Conservation (phyloP, 2,329 filamentous ascomycete genomes). For the Microcyclosporella mali region DNA sequence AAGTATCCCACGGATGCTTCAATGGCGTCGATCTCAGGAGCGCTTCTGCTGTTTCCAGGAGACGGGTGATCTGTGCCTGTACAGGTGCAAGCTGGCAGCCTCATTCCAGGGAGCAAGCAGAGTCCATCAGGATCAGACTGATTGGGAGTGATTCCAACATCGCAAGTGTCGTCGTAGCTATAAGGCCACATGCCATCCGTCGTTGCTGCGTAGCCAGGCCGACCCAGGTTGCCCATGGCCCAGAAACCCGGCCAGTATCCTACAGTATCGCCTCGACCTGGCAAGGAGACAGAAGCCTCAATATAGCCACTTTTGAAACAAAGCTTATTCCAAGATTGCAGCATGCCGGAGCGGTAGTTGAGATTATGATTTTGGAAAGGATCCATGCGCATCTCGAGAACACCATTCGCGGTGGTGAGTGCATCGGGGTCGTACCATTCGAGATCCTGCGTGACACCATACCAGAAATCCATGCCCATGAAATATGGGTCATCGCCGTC, state of each 20-base stretch:
- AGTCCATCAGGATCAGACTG: conserved; percentile 63
- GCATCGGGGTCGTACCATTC: conserved; percentile 51
- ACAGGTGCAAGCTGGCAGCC: conserved; percentile 63
- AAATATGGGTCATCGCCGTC: conserved; percentile 53
- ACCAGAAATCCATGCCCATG: conserved; percentile 49
- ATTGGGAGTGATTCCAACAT: conserved; percentile 65
- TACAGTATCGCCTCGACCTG: conserved; percentile 58
- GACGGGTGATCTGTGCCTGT: conserved; percentile 58
- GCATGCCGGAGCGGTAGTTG: conserved; percentile 46
- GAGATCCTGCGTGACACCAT: conserved; percentile 47
- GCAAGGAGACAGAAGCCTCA: conserved; percentile 64
- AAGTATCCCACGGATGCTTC: conserved; percentile 58
- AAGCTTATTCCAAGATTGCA: conserved; percentile 48
- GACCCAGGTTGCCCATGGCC: conserved; percentile 67
- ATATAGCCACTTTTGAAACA: conserved; percentile 64
- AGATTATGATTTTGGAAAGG: conserved; percentile 57
- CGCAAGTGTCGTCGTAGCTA: conserved; percentile 63
- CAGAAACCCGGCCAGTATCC: conserved; percentile 73
- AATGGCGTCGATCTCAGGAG: conserved; percentile 66
- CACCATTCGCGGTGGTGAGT: conserved; percentile 28
- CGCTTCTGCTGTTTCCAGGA: conserved; percentile 58
- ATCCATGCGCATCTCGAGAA: conserved; percentile 56
- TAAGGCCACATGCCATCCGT: conserved; percentile 71
- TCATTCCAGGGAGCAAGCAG: conserved; percentile 63
- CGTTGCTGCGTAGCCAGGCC: conserved; percentile 62